phyloP scores from a whole-genome alignment of 2,329 filamentous ascomycete species.

The Botrytis porri region DNA sequence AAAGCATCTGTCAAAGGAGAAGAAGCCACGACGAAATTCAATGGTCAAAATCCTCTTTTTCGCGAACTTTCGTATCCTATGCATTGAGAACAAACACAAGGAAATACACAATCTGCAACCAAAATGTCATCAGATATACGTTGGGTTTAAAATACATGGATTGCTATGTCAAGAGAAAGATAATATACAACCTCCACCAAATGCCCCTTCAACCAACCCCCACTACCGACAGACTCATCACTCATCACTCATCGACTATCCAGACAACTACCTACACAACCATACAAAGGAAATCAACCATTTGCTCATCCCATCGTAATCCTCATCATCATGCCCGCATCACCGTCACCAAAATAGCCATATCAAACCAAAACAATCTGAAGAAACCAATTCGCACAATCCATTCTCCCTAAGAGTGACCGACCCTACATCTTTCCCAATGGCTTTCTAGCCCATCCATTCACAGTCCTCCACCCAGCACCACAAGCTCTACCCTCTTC shows the following conservation, averaged over 20 bases:
- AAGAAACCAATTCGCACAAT: neutral
- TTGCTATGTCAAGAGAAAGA: conserved; percentile 18
- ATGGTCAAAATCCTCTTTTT: neutral
- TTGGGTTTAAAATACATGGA: conserved; percentile 13
- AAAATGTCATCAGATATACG: neutral
- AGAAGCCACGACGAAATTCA: neutral
- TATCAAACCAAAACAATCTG: neutral
- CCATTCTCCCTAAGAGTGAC: neutral
- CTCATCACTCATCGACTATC: neutral
- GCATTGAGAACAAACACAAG: neutral
- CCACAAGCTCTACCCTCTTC: conserved; percentile 61
- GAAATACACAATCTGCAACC: neutral
- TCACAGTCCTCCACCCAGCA: conserved; percentile 59
- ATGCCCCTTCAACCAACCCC: neutral
- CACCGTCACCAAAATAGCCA: conserved; percentile 1
- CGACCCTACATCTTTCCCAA: conserved; percentile 16
- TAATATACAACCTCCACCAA: conserved; percentile 18
- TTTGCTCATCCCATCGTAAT: neutral
- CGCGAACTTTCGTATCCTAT: neutral
- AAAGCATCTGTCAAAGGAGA: neutral
- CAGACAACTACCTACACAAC: neutral
- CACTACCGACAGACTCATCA: neutral
- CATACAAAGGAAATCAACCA: neutral
- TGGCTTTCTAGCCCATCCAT: conserved; percentile 64
- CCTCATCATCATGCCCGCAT: neutral